Evolutionary conservation across 2,329 filamentous ascomycete species (phyloP).

Genomic region (Waltergamsia citrina): DNA sequence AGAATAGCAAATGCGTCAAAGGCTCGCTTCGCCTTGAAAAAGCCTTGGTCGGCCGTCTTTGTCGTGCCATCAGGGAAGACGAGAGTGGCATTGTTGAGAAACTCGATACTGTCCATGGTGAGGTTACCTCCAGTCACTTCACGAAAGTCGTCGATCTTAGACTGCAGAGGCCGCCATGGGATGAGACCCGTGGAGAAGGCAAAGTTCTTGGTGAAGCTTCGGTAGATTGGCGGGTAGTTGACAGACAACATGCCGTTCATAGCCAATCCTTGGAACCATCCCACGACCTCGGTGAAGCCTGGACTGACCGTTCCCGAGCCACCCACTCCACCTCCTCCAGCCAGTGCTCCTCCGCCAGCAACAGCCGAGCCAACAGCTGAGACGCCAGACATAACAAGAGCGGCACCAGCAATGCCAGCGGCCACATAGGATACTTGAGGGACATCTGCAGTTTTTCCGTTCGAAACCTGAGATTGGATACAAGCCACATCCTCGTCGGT

Average conservation of each 20-base stretch:
- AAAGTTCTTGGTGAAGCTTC: slow-evolving; percentile 87
- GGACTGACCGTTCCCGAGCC: slow-evolving; percentile 64
- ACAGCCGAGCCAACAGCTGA: slow-evolving; percentile 57
- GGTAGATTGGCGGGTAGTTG: slow-evolving; percentile 77
- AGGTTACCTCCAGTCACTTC: slow-evolving; percentile 75
- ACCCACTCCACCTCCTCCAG: slow-evolving; percentile 34
- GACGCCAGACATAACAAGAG: slow-evolving; percentile 63
- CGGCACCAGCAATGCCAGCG: slow-evolving; percentile 76
- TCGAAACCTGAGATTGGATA: slow-evolving; percentile 70
- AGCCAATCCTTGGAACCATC: slow-evolving; percentile 88
- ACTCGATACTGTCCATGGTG: slow-evolving; percentile 66
- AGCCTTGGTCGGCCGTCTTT: slow-evolving; percentile 23
- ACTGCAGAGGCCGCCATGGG: slow-evolving; percentile 72
- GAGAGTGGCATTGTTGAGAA: slow-evolving; percentile 66
- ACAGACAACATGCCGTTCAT: slow-evolving; percentile 96
- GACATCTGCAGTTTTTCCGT: slow-evolving; percentile 73
- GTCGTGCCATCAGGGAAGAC: slow-evolving; percentile 55
- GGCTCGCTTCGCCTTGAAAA: slow-evolving; percentile 44
- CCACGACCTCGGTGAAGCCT: slow-evolving; percentile 74
- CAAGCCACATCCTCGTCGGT: slow-evolving; percentile 62
- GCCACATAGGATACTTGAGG: slow-evolving; percentile 76
- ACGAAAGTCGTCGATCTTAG: slow-evolving; percentile 77
- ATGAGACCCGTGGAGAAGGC: slow-evolving; percentile 82
- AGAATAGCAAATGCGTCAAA: slow-evolving; percentile 36
- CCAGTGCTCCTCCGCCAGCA: slow-evolving; percentile 42